Base-by-base conservation (phyloP, 805 yeast genomes). In the Suhomyces prunicola region DNA sequence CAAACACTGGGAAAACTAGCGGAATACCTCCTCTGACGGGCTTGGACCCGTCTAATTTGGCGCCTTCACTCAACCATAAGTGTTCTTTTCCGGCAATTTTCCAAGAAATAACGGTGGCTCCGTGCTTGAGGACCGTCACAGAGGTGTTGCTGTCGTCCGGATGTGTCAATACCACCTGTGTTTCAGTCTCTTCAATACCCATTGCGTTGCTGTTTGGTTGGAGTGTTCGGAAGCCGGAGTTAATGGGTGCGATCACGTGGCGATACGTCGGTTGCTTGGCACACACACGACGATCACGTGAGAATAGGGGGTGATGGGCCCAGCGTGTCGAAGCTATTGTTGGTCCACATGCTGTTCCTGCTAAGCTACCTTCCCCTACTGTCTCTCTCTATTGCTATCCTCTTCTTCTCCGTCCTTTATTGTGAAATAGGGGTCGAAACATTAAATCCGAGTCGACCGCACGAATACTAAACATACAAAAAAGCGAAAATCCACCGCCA, bases 1-100 rank as follows among this genome's bases (percentile, higher is more conserved):
- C 98, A 63, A 88, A 88, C 1, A 87, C 89, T 2, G 99, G 99
- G 79, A 94, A 94, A 7, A 93, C 98, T 23, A 94, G 75, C 10
- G 99, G 99, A 50, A 94, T 89, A 49, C 99, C 99, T 58, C 99
- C 99, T 68, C 99, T 83, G 17, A 94, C 97, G 1, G 99, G 96
- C 65, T 87, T 88, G 45, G 93, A 73, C 9, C 98, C 98, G 65
- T 94, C 98, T 55, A 93, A 73, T 62, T 85, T 84, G 46, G 98
- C 96, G 39, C 82, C 93, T 9, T 75, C 68, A 6, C 87, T 81
- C 29, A 87, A 73, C 96, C 97, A 94, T 53, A 94, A 77, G 71
- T 89, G 92, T 69, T 94, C 97, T 50, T 75, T 69, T 31, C 87
- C 89, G 22, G 79, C 72, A 48, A 73, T 78, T 44, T 62, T 63